Base-by-base conservation (phyloP, 2,329 filamentous ascomycete species). In the Cryphonectria japonica region DNA sequence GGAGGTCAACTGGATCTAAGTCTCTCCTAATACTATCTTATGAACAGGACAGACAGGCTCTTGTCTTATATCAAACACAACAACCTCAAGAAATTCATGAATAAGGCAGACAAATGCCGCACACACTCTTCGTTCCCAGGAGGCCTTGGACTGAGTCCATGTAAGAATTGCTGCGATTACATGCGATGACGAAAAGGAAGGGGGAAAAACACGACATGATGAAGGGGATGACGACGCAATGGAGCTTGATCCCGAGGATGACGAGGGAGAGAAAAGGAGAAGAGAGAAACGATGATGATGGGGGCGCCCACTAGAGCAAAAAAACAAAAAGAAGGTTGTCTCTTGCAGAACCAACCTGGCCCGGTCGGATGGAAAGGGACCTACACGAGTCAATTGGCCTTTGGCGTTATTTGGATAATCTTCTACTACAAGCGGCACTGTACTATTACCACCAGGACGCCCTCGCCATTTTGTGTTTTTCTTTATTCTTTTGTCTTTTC, bases 1-100 rank as follows among this genome's bases (percentile, higher is more conserved):
- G 37, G 65, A 69, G 69, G 41, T 64, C n/a, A 59, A 67, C 59
- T 74, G 72, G 71, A 71, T 74, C 63, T 73, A 62, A 67, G 52
- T 50, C 67, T 69, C 2, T 52, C 66, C 32, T 69, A 69, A 64
- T 69, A 37, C 26, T 32, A 26, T 29, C 6, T 43, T 43, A 43
- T 43, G 41, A 37, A 19, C 22, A 54, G 54, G 66, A 29, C 39
- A 63, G 66, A 68, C 59, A 63, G 66, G 66, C 62, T 63, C 41
- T 68, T 32, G 13, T 46, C 54, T 46, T 60, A 29, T 65, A 7
- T 46, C n/a, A 29, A 22, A 29, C 26, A 34, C 13, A 62, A 39
- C 57, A 67, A 6, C 34, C 41, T 26, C 1, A n/a, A 32, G 57
- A 22, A 32, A 32, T 32, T 37, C 59, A 41, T 19, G 29, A 41